Evolutionary conservation across 768 basidiomycete genomes (phyloP), one percentile per base, ranked within the genome.

Genomic region (Lactarius hatsudake): DNA sequence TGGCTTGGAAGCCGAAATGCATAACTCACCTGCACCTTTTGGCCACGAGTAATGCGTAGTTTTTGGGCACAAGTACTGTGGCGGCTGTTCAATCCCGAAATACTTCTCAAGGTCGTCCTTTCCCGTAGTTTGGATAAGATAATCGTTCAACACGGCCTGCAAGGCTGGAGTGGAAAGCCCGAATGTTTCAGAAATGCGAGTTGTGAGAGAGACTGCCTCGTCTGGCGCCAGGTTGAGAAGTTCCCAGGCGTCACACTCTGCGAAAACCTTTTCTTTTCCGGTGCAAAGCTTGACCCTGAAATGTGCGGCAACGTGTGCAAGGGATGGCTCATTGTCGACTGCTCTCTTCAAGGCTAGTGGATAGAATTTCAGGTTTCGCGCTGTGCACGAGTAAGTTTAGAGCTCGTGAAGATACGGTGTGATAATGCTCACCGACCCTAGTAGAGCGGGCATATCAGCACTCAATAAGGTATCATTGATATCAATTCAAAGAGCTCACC

Each of bases 31-130:
- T 28, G 79, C 78, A 23, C 76, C 76, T 71, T 83, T 83, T 17
- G 81, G 81, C 82, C 82, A 83, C 1, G 81, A 82, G 61, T 80
- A 82, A 70, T 82, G 81, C 20, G 75, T 76, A 7, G 80, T 78
- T 48, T 63, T 73, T 1, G 75, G 65, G n/a, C 76, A 69, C 9
- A 78, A 55, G 55, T 76, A 77, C 36, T 67, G 69, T 26, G 75
- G 72, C 38, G 69, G 54, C 48, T 71, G 53, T 60, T 70, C 66
- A 38, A 78, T 70, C 9, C 68, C 68, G 55, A 66, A 77, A n/a
- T 73, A 59, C 13, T 62, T 55, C 63, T 72, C 73, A 4, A 79
- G 65, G 0, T 59, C 65, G 9, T 80, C 75, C 67, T 80, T 81
- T 5, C 79, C 78, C 5, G 71, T 70, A 0, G 77, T 75, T 71